These are phyloP conservation scores for Fragilaria crotonensis DNA, from an alignment of 108 stramenopile species.

Conservation along the genomic window DNA sequence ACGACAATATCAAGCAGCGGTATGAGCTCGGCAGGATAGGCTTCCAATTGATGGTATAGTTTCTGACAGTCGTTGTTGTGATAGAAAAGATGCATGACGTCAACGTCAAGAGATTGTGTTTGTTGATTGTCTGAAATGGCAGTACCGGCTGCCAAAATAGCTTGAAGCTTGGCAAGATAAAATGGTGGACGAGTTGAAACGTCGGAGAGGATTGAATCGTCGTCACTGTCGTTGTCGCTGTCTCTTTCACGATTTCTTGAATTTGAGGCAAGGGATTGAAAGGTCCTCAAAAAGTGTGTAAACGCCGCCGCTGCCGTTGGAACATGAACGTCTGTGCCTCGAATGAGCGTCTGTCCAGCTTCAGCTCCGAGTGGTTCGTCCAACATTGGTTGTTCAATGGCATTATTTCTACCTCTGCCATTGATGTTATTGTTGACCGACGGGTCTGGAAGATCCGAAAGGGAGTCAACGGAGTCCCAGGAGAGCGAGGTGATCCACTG, in stretches of 20 bases:
- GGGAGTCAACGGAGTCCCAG: constrained; percentile 9
- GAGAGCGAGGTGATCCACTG: background rate
- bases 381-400: constrained; percentile 3
- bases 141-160: constrained; percentile 2
- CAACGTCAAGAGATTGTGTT: constrained; percentile 75
- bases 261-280: constrained; percentile 41
- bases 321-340: constrained; percentile 81
- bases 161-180: constrained; percentile 1
- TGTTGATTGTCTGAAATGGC: background rate
- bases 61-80: constrained; percentile 72
- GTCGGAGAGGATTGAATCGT: constrained; percentile 11
- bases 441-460: background rate
- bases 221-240: constrained; percentile 8
- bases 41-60: constrained; percentile 89
- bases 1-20: constrained; percentile 91
- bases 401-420: background rate
- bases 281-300: constrained; percentile 62
- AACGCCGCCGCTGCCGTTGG: constrained; percentile 68
- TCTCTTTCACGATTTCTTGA: constrained; percentile 18
- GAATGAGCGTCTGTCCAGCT: constrained; percentile 26
- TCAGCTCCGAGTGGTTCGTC: constrained; percentile 5
- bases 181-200: constrained; percentile 10
- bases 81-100: constrained; percentile 87
- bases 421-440: background rate
- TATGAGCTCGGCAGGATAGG: constrained; percentile 93